Conservation (phyloP, 2,329 filamentous ascomycete species). For the Ceratocystis diversiconidia region DNA sequence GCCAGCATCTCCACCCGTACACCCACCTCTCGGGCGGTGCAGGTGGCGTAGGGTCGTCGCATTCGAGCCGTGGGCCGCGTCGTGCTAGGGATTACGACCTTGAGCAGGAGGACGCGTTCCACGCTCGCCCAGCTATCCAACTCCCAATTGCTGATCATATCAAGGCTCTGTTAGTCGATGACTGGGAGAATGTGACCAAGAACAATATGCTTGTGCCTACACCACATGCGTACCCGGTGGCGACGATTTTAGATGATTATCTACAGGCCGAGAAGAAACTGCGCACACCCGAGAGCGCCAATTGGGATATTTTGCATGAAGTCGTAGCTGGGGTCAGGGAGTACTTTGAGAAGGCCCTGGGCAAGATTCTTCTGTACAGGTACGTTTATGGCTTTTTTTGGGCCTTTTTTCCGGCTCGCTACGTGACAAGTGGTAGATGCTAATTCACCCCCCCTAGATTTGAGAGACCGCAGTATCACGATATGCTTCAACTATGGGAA, state of each 20-base stretch:
- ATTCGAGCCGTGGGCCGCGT: slow-evolving; percentile 54
- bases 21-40: slow-evolving; percentile 64
- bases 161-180: slow-evolving; percentile 86
- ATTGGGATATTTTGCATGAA: slow-evolving; percentile 78
- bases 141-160: slow-evolving; percentile 76
- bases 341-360: slow-evolving; percentile 85
- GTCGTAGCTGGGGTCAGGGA: slow-evolving; percentile 73
- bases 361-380: slow-evolving; percentile 76
- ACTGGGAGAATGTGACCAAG: slow-evolving; percentile 98
- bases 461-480: slow-evolving; percentile 76
- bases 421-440: neutral
- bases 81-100: slow-evolving; percentile 68
- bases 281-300: slow-evolving; percentile 50
- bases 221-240: slow-evolving; percentile 62
- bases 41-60: slow-evolving; percentile 33
- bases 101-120: slow-evolving; percentile 82
- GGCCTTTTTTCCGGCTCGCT: slow-evolving; percentile 2
- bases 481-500: slow-evolving; percentile 58
- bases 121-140: slow-evolving; percentile 70
- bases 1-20: slow-evolving; percentile 1
- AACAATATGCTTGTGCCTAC: slow-evolving; percentile 79
- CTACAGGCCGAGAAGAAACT: slow-evolving; percentile 53
- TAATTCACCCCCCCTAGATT: slow-evolving; percentile 40
- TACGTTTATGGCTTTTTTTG: slow-evolving; percentile 25
- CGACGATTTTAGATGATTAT: slow-evolving; percentile 69